Base-by-base conservation (phyloP, 2,329 filamentous ascomycete genomes). In the Septoria petroselini region DNA sequence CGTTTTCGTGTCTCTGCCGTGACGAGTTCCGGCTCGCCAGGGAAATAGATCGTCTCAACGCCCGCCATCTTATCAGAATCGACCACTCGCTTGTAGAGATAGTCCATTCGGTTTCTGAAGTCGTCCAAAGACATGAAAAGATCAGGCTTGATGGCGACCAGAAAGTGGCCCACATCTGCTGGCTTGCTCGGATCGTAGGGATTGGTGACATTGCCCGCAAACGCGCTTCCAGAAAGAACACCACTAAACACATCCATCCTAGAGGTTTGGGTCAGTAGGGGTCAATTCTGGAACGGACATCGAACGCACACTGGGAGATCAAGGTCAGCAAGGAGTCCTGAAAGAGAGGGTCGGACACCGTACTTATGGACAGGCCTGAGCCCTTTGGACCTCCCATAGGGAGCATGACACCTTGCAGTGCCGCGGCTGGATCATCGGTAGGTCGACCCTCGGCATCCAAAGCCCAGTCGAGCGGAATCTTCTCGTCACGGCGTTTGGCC, bases 341-440 rank as follows among this genome's bases (percentile, higher is more conserved):
- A 40, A 27, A n/a, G 4, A 23, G 12, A 19, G 18, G 6, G 7
- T 5, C 85, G 90, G 8, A 14, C n/a, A 21, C 23, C 53, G 41
- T 40, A 58, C 53, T 91, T 48, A 93, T 80, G 0, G 85, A 74
- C 33, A 93, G 67, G 0, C 79, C 88, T 2, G 84, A 87, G 0
- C 88, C 88, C 67, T 93, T 93, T 0, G 88, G 86, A 0, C 88
- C 88, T 2, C 87, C 87, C 85, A 93, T 90, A 0, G 88, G 87
- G 15, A 91, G 70, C 88, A 93, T 91, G 3, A 91, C 85, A 1
- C 87, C 87, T 27, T 81, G 79, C 7, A 93, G 70, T 0, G 88
- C 88, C 15, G 75, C 76, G 1, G 75, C 78, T 0, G 88, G 86
- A 59, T 93, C 86, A 34, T 64, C 61, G 2, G 0, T 66, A 19